Evolutionary conservation across 1,284 basidiomycete species (phyloP).

Genomic region (Microbotryomycetes sp.): DNA sequence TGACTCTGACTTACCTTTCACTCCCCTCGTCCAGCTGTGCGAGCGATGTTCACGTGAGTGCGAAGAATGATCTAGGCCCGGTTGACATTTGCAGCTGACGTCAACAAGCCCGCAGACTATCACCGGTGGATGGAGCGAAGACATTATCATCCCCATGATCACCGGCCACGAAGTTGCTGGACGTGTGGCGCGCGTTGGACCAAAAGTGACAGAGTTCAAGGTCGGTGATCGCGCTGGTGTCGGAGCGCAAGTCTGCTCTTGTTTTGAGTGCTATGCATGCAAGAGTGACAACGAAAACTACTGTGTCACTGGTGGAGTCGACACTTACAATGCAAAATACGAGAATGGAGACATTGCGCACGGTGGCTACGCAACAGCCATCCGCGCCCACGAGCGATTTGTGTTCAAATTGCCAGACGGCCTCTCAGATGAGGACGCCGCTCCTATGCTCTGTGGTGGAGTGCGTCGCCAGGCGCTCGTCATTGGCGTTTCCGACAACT

Average conservation of each 20-base stretch:
- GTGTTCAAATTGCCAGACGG: conserved; percentile 62
- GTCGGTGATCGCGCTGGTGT: conserved; percentile 49
- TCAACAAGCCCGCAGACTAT: not conserved
- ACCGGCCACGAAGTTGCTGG: conserved; percentile 48
- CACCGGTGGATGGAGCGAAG: conserved; percentile 7
- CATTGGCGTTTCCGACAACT: not conserved
- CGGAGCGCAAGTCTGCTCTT: conserved; percentile 46
- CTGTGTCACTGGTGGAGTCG: conserved; percentile 42
- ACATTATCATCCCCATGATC: conserved; percentile 10
- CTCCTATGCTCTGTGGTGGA: conserved; percentile 44
- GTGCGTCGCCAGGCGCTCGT: conserved; percentile 21
- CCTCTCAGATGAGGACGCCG: conserved; percentile 52
- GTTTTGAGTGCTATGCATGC: conserved; percentile 45
- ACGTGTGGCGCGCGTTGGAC: conserved; percentile 45
- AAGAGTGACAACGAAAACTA: conserved; percentile 45
- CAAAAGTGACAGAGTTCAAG: conserved; percentile 45
- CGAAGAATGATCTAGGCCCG: not conserved
- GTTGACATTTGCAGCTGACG: not conserved
- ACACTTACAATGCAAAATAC: conserved; percentile 25
- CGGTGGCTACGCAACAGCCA: conserved; percentile 61
- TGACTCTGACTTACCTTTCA: not conserved
- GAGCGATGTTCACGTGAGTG: conserved; percentile 18
- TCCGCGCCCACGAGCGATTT: conserved; percentile 61
- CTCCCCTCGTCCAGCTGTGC: conserved; percentile 14
- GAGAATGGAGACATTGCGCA: conserved; percentile 48